Evolutionary conservation across 371 early-diverging fungal species (phyloP), one percentile per base, ranked within the genome.

Genomic region (Cokeromyces recurvatus): DNA sequence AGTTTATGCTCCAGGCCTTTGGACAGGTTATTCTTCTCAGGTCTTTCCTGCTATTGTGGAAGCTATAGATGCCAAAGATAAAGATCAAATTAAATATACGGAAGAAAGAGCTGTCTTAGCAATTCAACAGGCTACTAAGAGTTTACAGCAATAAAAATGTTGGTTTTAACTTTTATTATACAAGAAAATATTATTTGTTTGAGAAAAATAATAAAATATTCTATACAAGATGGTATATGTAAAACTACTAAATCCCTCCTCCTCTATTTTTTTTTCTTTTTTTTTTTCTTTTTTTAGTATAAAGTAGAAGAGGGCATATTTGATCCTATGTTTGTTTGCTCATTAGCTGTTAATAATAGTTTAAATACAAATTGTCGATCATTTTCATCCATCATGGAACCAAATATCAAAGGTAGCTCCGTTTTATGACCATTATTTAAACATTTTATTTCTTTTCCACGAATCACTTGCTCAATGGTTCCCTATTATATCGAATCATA

Each of bases 391-490:
- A 49, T 31, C 67, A 67, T 73, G 20, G 60, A 55, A n/a, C 69
- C 69, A 53, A 63, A 65, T 8, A 74, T 65, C 2, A 55, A 36
- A 2, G 65, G 56, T n/a, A 59, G 42, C 40, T 67, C 70, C 21
- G 68, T 59, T 35, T 78, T 74, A 37, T 71, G 66, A 17, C 70
- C 70, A 40, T 62, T 67, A 19, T 69, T 75, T 19, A 85, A 48
- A 45, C 78, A 81, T 17, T 72, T 74, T 21, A 81, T 70, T 35
- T 77, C 66, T 17, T 65, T 64, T 1, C 81, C 82, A 11, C 69
- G 79, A 46, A 85, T 81, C 16, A 85, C 74, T 58, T 85, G 86
- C 21, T 77, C 81, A 41, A 85, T 64, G 11, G 71, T 62, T 21
- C 86, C 81, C 71, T 76, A 59, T 14, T 16, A 15, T 32, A n/a